Conservation (phyloP, 495 filamentous ascomycete species). For the Copromyces sp. region DNA sequence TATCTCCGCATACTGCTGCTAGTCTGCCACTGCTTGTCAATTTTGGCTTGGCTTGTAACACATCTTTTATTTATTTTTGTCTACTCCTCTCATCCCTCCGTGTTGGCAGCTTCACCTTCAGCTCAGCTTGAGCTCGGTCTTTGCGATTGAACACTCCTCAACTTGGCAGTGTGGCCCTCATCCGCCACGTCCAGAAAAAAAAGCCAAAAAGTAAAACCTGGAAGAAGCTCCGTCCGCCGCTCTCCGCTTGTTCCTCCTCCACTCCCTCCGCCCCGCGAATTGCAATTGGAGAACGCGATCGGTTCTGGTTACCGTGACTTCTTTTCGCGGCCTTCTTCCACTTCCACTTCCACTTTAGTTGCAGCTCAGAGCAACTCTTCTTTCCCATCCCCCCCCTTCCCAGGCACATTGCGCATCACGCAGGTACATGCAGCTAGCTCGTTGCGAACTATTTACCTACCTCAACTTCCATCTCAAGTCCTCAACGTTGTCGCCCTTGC, state of each 20-base stretch:
- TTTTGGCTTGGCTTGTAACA: background rate
- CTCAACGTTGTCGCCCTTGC: background rate
- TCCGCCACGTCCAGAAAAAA: background rate
- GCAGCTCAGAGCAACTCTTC: background rate
- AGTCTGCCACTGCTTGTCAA: background rate
- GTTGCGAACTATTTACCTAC: background rate
- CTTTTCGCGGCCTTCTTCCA: background rate
- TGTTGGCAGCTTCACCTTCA: background rate
- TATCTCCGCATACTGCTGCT: background rate
- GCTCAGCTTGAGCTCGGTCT: background rate
- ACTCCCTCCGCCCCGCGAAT: background rate
- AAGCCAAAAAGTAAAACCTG: background rate
- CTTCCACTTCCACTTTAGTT: background rate
- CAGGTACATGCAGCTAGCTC: background rate
- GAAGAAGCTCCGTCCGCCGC: background rate
- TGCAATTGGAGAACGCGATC: background rate
- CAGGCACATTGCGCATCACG: background rate
- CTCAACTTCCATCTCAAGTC: background rate
- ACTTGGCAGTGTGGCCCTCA: background rate
- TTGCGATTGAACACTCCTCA: background rate
- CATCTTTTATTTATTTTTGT: background rate
- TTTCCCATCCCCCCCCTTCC: background rate
- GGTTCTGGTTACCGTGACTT: background rate
- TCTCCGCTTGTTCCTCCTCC: background rate
- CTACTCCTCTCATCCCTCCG: background rate